These are phyloP conservation scores for Saturnispora ahearnii DNA, from an alignment of 805 yeast species.

Conservation along the genomic window DNA sequence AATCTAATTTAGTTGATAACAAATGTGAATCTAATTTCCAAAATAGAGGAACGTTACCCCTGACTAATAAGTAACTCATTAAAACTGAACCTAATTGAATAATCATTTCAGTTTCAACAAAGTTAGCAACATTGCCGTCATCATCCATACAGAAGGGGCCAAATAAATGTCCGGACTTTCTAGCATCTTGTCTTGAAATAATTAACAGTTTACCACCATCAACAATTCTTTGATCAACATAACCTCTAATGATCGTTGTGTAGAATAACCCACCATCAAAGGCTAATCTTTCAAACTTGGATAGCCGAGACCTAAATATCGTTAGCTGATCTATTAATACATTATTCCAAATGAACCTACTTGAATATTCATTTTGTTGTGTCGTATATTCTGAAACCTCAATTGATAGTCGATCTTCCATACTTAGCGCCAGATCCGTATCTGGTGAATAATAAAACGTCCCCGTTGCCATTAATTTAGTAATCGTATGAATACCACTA, in stretches of 20 bases:
- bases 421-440: constrained; percentile 36
- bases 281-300: constrained; percentile 29
- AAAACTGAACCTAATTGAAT: constrained; percentile 29
- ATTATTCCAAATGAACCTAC: constrained; percentile 43
- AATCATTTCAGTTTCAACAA: constrained; percentile 43
- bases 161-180: constrained; percentile 38
- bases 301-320: constrained; percentile 37
- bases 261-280: constrained; percentile 42
- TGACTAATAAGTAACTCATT: constrained; percentile 35
- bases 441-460: constrained; percentile 40
- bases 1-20: constrained; percentile 35
- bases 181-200: constrained; percentile 43
- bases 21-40: constrained; percentile 44
- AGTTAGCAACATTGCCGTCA: constrained; percentile 52
- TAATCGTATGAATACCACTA: constrained; percentile 22
- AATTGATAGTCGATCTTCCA: constrained; percentile 32
- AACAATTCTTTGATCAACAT: constrained; percentile 32
- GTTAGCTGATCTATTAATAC: constrained; percentile 38
- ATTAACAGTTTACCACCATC: constrained; percentile 29
- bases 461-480: constrained; percentile 37
- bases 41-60: constrained; percentile 48
- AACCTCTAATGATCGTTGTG: constrained; percentile 42
- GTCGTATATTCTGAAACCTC: constrained; percentile 8
- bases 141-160: constrained; percentile 55
- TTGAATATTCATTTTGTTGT: constrained; percentile 32